phyloP scores from a whole-genome alignment of 768 basidiomycete genomes.

The Amanita subjunquillea region DNA sequence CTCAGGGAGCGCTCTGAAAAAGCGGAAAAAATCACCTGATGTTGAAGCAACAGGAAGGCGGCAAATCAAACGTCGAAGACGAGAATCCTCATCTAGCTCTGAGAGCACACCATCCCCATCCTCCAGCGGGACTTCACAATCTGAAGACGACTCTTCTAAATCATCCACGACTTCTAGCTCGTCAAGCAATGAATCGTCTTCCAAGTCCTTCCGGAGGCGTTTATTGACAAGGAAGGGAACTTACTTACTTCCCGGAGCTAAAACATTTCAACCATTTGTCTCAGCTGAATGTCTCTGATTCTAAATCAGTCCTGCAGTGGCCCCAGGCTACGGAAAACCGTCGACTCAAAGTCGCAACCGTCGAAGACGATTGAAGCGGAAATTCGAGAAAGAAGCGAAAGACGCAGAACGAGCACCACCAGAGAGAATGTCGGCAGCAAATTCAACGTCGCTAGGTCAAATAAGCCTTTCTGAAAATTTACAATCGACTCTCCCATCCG shows the following conservation, averaged over 20 bases:
- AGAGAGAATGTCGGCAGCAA: slow-evolving; percentile 26
- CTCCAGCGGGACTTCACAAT: slow-evolving; percentile 13
- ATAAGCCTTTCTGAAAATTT: neutral
- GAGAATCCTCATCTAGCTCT: neutral
- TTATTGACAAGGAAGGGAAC: no score
- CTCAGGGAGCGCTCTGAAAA: slow-evolving; percentile 10
- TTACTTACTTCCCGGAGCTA: no score
- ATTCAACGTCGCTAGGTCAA: slow-evolving; percentile 33
- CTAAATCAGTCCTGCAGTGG: slow-evolving; percentile 17
- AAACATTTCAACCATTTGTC: neutral
- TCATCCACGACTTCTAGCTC: slow-evolving; percentile 11
- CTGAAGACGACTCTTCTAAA: slow-evolving; percentile 17
- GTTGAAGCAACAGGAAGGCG: neutral
- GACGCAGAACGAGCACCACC: slow-evolving; percentile 11
- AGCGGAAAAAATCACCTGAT: slow-evolving; percentile 15
- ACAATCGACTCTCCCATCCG: no score
- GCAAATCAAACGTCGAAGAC: neutral
- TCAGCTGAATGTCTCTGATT: neutral
- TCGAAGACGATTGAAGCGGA: slow-evolving; percentile 40
- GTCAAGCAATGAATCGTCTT: slow-evolving; percentile 15
- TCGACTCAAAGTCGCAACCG: slow-evolving; percentile 47
- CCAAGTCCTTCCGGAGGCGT: slow-evolving; percentile 10
- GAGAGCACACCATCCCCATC: neutral
- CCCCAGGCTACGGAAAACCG: slow-evolving; percentile 51
- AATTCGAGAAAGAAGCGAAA: slow-evolving; percentile 9